phyloP scores from a whole-genome alignment of 2,329 filamentous ascomycete genomes.

The Xylariaceae sp. region DNA sequence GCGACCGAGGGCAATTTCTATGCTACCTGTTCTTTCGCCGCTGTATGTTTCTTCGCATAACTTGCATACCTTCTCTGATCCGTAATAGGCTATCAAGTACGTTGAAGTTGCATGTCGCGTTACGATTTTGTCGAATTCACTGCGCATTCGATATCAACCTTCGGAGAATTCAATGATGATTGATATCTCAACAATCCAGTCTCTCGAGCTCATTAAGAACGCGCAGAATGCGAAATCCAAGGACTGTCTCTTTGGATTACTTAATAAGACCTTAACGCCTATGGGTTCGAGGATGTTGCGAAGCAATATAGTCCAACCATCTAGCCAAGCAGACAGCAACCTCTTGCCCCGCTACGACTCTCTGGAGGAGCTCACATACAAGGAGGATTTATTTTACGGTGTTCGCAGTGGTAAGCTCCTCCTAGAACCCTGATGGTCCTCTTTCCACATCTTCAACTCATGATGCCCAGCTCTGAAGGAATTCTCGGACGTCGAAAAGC shows the following conservation, averaged over 20 bases:
- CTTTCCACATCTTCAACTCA: slow-evolving; percentile 7
- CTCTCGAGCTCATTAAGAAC: slow-evolving; percentile 88
- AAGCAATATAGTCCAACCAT: slow-evolving; percentile 84
- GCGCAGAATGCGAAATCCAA: slow-evolving; percentile 71
- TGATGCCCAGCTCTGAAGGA: slow-evolving; percentile 59
- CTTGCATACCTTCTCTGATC: slow-evolving; percentile 10
- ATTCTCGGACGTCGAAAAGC: slow-evolving; percentile 74
- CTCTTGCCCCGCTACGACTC: slow-evolving; percentile 74
- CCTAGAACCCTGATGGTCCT: no score
- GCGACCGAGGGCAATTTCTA: slow-evolving; percentile 81
- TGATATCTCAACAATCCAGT: slow-evolving; percentile 80
- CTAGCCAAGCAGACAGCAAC: slow-evolving; percentile 62
- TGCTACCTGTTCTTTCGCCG: slow-evolving; percentile 78
- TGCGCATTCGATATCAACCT: slow-evolving; percentile 81
- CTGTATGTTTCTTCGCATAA: slow-evolving; percentile 49
- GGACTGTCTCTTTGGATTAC: slow-evolving; percentile 75
- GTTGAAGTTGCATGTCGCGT: slow-evolving; percentile 66
- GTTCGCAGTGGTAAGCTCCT: slow-evolving; percentile 64
- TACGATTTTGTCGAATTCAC: slow-evolving; percentile 71
- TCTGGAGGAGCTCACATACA: slow-evolving; percentile 73
- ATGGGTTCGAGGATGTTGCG: slow-evolving; percentile 85
- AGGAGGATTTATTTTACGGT: slow-evolving; percentile 80
- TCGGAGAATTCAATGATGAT: slow-evolving; percentile 96
- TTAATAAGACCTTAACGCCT: slow-evolving; percentile 80
- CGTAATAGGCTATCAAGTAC: slow-evolving; percentile 68